Conservation (phyloP, 805 yeast species). For the Yarrowia sp. region DNA sequence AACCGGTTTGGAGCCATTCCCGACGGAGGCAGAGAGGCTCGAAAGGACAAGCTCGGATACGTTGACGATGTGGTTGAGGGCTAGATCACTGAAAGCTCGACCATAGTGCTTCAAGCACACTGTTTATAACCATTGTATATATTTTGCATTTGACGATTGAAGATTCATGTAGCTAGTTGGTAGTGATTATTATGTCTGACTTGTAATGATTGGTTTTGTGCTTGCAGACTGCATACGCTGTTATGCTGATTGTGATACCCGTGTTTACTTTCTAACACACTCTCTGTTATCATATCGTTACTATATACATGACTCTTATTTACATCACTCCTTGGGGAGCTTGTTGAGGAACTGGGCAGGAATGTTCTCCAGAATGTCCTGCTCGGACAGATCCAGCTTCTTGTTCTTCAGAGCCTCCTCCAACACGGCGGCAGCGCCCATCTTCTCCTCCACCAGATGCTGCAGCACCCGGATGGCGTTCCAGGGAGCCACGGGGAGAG, state of each 20-base stretch:
- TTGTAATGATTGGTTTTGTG: background rate
- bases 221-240: background rate
- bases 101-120: background rate
- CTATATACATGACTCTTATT: conserved; percentile 25
- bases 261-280: no score
- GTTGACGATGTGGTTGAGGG: conserved; percentile 15
- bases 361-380: conserved; percentile 19
- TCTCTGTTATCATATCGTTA: conserved; percentile 15
- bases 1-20: conserved; percentile 52
- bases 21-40: conserved; percentile 53
- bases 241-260: background rate
- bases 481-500: conserved; percentile 35
- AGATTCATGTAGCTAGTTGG: no score
- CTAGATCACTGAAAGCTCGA: background rate
- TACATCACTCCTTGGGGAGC: conserved; percentile 26
- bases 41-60: conserved; percentile 31
- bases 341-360: conserved; percentile 21
- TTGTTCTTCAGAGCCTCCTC: conserved; percentile 27
- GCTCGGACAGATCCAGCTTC: conserved; percentile 8
- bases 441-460: conserved; percentile 26
- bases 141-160: conserved; percentile 3
- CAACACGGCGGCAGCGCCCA: conserved; percentile 13
- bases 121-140: background rate
- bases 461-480: conserved; percentile 22
- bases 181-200: no score